Evolutionary conservation across 805 yeast species (phyloP), one percentile per base, ranked within the genome.

Genomic region (Hanseniaspora hatyaiensis): DNA sequence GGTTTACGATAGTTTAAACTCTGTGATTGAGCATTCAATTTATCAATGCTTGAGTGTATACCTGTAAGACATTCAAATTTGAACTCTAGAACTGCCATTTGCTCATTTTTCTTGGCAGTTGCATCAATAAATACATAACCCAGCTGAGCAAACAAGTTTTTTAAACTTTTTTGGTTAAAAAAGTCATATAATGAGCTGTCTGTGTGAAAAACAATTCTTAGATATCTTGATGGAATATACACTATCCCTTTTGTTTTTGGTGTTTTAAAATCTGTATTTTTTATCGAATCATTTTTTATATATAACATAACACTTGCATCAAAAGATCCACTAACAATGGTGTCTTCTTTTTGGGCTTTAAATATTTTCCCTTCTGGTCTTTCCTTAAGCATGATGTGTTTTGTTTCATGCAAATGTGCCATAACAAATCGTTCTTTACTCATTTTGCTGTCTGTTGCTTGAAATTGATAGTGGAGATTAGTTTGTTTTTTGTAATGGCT

Each of bases 41-140:
- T 49, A 4, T 16, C 18, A 2, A 34, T 6, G 15, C 19, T 40
- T 3, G 42, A 34, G 16, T 23, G 19, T 16, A 37, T 26, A 24
- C 24, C 33, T 41, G 37, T 44, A 3, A 11, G 9, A 15, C 48
- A 44, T 16, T 44, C 48, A 30, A 44, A 36, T 20, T 22, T 36
- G 8, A 36, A 16, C 15, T 8, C 13, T 19, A 37, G 11, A 6
- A 15, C n/a, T 23, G 40, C 13, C 8, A 23, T 23, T 13, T 23
- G 2, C 13, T 15, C 13, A 6, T n/a, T 12, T 13, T 13, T 3
- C 5, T 34, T 6, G 12, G 13, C n/a, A 4, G 19, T n/a, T 3
- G 13, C 15, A 11, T 34, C 39, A 11, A 42, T 13, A 8, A 18
- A 8, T 18, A 6, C 23, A 24, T 47, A 47, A 3, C 39, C 40